A percentile compares a stretch with the other conserved stretches of the same genome.
Conservation (phyloP, 2,329 filamentous ascomycete species). For the Aureobasidium vineae region DNA sequence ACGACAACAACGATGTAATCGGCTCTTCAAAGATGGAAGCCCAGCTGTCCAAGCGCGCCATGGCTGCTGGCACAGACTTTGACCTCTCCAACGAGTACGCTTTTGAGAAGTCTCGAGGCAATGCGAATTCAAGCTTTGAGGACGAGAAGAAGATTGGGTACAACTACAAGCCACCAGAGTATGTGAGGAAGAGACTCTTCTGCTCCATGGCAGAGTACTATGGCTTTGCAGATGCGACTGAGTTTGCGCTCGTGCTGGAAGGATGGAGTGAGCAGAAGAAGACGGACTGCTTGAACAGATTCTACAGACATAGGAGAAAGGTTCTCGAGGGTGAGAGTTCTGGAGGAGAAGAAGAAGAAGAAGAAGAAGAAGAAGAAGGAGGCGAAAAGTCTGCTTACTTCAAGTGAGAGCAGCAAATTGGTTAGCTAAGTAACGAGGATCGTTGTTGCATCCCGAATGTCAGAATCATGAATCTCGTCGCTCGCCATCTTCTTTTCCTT, state of each 20-base stretch:
- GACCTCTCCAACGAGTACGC: conserved; percentile 55
- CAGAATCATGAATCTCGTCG: background rate
- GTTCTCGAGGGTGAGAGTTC: conserved; percentile 38
- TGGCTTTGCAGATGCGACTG: conserved; percentile 70
- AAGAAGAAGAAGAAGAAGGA: background rate
- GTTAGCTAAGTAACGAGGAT: too few species aligned
- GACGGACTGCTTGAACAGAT: conserved; percentile 72
- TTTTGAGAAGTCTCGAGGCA: conserved; percentile 47
- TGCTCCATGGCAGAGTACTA: conserved; percentile 79
- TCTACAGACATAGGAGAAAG: conserved; percentile 69
- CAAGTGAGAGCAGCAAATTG: background rate
- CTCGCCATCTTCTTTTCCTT: background rate
- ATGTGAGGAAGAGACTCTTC: conserved; percentile 78
- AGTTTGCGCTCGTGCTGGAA: conserved; percentile 90
- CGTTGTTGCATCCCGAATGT: background rate
- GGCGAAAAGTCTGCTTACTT: background rate
- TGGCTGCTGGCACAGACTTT: conserved; percentile 56
- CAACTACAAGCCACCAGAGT: conserved; percentile 69
- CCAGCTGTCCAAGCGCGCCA: conserved; percentile 73
- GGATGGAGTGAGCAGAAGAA: conserved; percentile 83
- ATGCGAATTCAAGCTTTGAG: background rate
- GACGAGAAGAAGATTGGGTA: conserved; percentile 48
- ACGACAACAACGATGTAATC: conserved; percentile 94
- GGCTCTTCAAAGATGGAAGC: conserved; percentile 91
- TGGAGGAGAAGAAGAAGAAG: background rate